Evolutionary conservation across 768 basidiomycete species (phyloP), one percentile per base, ranked within the genome.

Genomic region (Amanita pallidorosea): DNA sequence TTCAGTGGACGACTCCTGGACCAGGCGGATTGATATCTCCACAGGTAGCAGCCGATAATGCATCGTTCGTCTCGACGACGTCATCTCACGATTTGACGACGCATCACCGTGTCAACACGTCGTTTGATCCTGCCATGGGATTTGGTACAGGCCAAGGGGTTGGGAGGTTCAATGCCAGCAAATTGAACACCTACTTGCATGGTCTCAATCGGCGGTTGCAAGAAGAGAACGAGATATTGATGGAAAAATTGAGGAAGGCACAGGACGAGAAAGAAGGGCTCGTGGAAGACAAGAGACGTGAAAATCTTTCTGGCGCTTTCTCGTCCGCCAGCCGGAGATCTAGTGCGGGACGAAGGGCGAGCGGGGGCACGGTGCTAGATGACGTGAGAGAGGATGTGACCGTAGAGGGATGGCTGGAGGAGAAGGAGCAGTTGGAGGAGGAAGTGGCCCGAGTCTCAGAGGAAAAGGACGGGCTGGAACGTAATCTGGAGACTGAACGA

Each of bases 81-180:
- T 91, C 89, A 1, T 92, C 92, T 20, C 87, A 94, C 56, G 91
- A 95, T 61, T 70, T 95, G 37, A 89, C 88, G 2, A 80, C 83
- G 5, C 82, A 88, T 60, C 73, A 75, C 48, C 79, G 88, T 7
- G 85, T 80, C 51, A 94, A 95, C 60, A 88, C 88, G 11, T 92
- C 89, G 7, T 90, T 93, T 54, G 92, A 93, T 59, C 87, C 87
- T 22, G 78, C 81, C 1, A 80, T 88, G 61, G 87, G 86, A 12
- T 79, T 85, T 43, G 84, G 80, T 7, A 74, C 76, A 79, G 79
- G 77, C 15, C 76, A 79, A 38, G 85, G 81, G 15, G 77, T 88
- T 27, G 83, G 84, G 13, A 71, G 84, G 25, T 92, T 92, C 66
- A 89, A 94, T 62, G 86, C 86, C 2, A 75, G 76, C 15, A 95